A percentile compares a stretch with the other conserved stretches of the same genome.
Conservation (phyloP, 257 asterid species). For the Plantago ovata region DNA sequence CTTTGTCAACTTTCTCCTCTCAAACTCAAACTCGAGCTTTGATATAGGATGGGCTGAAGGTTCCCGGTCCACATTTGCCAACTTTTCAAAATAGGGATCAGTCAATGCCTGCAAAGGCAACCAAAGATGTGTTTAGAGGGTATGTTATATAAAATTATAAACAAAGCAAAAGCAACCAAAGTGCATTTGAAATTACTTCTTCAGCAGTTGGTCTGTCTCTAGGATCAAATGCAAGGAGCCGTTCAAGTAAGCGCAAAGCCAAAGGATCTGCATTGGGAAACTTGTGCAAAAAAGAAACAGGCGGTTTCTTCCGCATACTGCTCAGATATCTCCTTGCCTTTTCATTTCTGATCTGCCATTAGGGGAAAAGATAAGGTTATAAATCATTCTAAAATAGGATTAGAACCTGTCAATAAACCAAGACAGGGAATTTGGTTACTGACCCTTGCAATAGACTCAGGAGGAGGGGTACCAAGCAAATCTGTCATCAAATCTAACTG, state of each 20-base stretch:
- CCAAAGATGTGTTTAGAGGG: not conserved
- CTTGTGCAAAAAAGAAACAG: slow-evolving; percentile 60
- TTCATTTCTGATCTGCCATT: slow-evolving; percentile 79
- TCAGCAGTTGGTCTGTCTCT: slow-evolving; percentile 93
- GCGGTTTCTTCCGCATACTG: slow-evolving; percentile 75
- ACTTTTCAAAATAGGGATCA: slow-evolving; percentile 75
- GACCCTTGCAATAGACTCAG: slow-evolving; percentile 84
- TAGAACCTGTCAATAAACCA: not conserved
- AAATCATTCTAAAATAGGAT: too few species aligned
- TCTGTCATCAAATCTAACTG: slow-evolving; percentile 94
- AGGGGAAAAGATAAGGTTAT: slow-evolving; percentile 1
- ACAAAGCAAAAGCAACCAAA: not conserved
- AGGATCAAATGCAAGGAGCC: slow-evolving; percentile 87
- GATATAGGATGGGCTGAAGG: slow-evolving; percentile 79
- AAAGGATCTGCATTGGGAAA: slow-evolving; percentile 77
- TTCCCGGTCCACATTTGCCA: slow-evolving; percentile 88
- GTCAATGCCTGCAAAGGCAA: slow-evolving; percentile 59
- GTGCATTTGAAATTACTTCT: slow-evolving; percentile 37
- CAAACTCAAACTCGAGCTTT: slow-evolving; percentile 88
- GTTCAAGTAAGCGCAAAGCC: slow-evolving; percentile 83
- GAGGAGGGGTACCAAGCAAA: slow-evolving; percentile 81
- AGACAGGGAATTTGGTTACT: not conserved
- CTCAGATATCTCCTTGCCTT: slow-evolving; percentile 88
- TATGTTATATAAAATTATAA: not conserved
- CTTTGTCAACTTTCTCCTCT: slow-evolving; percentile 65